Evolutionary conservation across 495 filamentous ascomycete genomes (phyloP), one percentile per base, ranked within the genome.

Genomic region (Lasiosphaeria miniovina): DNA sequence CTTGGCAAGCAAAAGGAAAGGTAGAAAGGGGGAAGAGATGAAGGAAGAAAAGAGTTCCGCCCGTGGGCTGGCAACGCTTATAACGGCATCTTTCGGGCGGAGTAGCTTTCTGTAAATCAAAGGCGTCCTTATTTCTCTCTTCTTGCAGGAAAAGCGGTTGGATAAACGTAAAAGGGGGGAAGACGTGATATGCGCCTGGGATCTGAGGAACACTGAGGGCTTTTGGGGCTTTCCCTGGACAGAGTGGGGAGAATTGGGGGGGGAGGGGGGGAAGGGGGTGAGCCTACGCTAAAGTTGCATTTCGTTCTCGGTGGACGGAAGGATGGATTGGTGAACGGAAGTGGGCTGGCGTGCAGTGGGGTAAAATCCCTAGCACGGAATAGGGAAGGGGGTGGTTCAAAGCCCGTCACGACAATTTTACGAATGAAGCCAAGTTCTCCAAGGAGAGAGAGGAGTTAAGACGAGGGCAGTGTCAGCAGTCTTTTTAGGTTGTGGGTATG

Each of bases 121-220:
- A 48, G 48, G 24, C 36, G 32, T 53, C 48, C 53, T 60, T 54
- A 57, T 58, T 62, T 55, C 17, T 45, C 43, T 49, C 43, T 46
- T 5, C 43, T 46, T 46, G 43, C 43, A 49, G 61, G 33, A 56
- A 58, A 43, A 61, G 49, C 36, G 60, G 24, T 55, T 45, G 59
- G 52, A 12, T 17, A n/a, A 48, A 36, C 1, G 33, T 14, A 31
- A 41, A 61, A 59, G 57, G 36, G 50, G 49, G 45, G 61, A 48
- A 46, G 52, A 50, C 45, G 55, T 36, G 59, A 56, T 52, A 32
- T 60, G 53, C 65, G 57, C 46, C 34, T 58, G 57, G 24, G 54
- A 57, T 55, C 52, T 59, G 65, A 62, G 64, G 59, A 59, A 51
- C 61, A 17, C 41, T 45, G 61, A 64, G 67, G 58, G 50, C 55